Conservation (phyloP, 176 grass and related monocot species). For the Avena eriantha region DNA sequence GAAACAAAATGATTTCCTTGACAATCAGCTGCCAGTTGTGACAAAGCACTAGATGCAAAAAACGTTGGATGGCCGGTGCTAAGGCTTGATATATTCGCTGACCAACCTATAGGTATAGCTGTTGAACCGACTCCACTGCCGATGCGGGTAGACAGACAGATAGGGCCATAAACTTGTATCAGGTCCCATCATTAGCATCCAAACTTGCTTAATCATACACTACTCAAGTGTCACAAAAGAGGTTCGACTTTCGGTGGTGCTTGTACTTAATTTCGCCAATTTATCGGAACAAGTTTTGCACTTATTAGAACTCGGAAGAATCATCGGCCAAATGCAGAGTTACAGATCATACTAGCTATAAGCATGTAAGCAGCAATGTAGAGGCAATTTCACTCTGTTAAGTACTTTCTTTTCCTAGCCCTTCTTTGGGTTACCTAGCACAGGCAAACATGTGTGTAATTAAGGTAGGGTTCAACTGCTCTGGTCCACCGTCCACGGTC, state of each 20-base stretch:
- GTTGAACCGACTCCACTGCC: slow-evolving; percentile 28
- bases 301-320: background rate
- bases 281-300: background rate
- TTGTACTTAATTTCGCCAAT: background rate
- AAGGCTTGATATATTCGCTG: slow-evolving; percentile 31
- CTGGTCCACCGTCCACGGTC: slow-evolving; percentile 30
- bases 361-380: background rate
- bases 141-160: background rate
- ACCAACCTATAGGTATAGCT: slow-evolving; percentile 1
- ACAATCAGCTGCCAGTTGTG: slow-evolving; percentile 27
- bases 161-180: background rate
- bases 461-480: slow-evolving; percentile 29
- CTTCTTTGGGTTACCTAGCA: background rate
- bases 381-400: background rate
- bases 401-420: background rate
- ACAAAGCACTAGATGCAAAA: slow-evolving; percentile 27
- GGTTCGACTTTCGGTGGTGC: background rate
- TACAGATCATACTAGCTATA: background rate
- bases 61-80: slow-evolving; percentile 19
- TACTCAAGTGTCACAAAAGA: background rate
- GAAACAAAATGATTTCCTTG: slow-evolving; percentile 26
- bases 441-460: background rate
- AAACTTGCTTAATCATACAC: slow-evolving; percentile 4
- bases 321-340: background rate
- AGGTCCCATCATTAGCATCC: background rate